Percentiles rank a stretch among this genome's conserved stretches.
Conservation (phyloP, 73 alveolate genomes). For the Paramecium octaurelia region DNA sequence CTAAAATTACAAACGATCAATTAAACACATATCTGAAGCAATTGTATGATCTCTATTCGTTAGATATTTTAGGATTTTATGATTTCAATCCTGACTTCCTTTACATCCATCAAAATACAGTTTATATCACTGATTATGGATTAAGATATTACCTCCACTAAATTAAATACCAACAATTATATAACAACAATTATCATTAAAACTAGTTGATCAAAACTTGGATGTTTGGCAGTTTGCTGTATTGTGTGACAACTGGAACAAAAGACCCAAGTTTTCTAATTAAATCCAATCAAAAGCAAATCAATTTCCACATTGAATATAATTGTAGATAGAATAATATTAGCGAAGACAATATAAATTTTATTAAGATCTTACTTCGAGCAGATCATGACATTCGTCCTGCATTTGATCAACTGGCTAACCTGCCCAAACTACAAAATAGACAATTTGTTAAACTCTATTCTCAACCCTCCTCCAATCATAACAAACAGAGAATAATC, state of each 20-base stretch:
- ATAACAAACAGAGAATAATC: not conserved
- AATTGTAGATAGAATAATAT: not conserved
- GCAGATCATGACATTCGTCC: not conserved
- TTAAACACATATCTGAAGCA: not conserved
- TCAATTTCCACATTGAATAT: not conserved
- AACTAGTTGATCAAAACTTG: not conserved
- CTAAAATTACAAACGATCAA: not conserved
- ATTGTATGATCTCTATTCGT: not conserved
- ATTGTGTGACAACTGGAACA: not conserved
- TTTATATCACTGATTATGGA: not conserved
- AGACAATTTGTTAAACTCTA: not conserved
- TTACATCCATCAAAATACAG: not conserved
- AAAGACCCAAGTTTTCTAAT: not conserved
- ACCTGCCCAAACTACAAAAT: not conserved
- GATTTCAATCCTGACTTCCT: conserved; percentile 1
- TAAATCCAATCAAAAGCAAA: not conserved
- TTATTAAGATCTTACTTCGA: not conserved
- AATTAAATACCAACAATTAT: not conserved
- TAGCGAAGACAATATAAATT: not conserved
- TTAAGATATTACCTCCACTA: not conserved
- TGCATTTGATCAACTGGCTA: not conserved
- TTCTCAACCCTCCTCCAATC: not conserved
- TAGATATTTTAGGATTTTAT: not conserved
- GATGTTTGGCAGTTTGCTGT: not conserved
- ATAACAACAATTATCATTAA: not conserved